Conservation (phyloP, 2,329 filamentous ascomycete species). For the Lachnellula occidentalis region DNA sequence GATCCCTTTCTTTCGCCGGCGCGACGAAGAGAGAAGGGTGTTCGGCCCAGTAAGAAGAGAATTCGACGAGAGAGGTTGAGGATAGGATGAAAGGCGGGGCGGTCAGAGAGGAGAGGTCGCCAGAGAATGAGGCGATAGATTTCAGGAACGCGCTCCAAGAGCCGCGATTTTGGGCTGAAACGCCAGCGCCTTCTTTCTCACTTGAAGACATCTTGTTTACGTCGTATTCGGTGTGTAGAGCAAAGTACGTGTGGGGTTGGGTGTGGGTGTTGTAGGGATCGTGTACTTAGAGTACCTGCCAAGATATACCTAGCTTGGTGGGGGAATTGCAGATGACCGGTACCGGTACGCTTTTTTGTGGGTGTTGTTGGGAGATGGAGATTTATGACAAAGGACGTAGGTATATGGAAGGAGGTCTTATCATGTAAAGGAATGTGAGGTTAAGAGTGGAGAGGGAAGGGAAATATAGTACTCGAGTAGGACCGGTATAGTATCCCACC, state of each 20-base stretch:
- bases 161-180: constrained; percentile 28
- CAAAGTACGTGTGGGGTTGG: neutral
- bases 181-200: constrained; percentile 28
- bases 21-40: constrained; percentile 75
- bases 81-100: constrained; percentile 80
- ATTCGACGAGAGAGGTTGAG: constrained; percentile 71
- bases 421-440: too few species aligned
- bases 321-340: too few species aligned
- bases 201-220: constrained; percentile 22
- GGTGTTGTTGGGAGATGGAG: too few species aligned
- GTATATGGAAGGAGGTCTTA: too few species aligned
- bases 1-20: constrained; percentile 71
- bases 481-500: too few species aligned
- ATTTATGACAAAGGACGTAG: too few species aligned
- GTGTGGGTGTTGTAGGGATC: constrained; percentile 2
- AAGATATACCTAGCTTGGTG: too few species aligned
- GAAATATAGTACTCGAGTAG: too few species aligned
- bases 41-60: constrained; percentile 78
- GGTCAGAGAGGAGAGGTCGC: constrained; percentile 74
- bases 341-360: too few species aligned
- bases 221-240: too few species aligned
- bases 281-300: too few species aligned
- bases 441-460: too few species aligned
- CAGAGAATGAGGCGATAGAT: constrained; percentile 78
- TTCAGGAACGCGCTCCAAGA: constrained; percentile 31